phyloP scores from a whole-genome alignment of 2,329 filamentous ascomycete genomes.

The Fusarium chlamydosporum region DNA sequence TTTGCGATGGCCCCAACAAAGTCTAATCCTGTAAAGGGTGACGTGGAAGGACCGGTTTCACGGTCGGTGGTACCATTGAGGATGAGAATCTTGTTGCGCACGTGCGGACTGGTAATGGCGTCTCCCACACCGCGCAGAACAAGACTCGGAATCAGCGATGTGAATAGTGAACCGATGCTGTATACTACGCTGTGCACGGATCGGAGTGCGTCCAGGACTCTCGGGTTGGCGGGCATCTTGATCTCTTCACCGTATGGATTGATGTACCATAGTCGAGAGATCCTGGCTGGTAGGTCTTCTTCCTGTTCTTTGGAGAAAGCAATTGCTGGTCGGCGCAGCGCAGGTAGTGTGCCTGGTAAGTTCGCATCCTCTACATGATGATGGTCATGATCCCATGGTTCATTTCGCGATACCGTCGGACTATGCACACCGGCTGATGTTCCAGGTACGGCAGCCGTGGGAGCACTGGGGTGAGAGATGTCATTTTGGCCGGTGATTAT shows the following conservation, averaged over 20 bases:
- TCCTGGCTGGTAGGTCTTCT: constrained; percentile 81
- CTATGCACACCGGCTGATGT: constrained; percentile 50
- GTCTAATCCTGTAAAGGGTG: constrained; percentile 80
- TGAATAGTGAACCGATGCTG: constrained; percentile 94
- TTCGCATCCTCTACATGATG: constrained; percentile 84
- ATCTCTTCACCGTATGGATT: constrained; percentile 99
- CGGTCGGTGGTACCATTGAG: constrained; percentile 87
- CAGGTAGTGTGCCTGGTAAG: constrained; percentile 83
- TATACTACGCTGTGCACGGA: constrained; percentile 81
- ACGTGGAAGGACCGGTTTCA: constrained; percentile 80
- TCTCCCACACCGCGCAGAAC: constrained; percentile 81
- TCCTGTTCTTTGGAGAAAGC: constrained; percentile 82
- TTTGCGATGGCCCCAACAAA: constrained; percentile 85
- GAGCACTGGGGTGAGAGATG: constrained; percentile 85
- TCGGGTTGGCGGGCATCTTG: constrained; percentile 83
- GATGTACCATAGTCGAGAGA: constrained; percentile 93
- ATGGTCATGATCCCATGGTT: constrained; percentile 69
- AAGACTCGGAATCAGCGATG: constrained; percentile 86
- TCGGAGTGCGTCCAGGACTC: constrained; percentile 78
- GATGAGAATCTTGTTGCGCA: constrained; percentile 82
- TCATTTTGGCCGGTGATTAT: constrained; percentile 92
- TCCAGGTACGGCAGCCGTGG: constrained; percentile 62
- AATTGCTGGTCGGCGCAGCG: constrained; percentile 84
- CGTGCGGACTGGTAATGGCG: constrained; percentile 60
- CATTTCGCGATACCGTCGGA: constrained; percentile 58